phyloP scores from a whole-genome alignment of 2,329 filamentous ascomycete genomes.

The Neurospora sp. region DNA sequence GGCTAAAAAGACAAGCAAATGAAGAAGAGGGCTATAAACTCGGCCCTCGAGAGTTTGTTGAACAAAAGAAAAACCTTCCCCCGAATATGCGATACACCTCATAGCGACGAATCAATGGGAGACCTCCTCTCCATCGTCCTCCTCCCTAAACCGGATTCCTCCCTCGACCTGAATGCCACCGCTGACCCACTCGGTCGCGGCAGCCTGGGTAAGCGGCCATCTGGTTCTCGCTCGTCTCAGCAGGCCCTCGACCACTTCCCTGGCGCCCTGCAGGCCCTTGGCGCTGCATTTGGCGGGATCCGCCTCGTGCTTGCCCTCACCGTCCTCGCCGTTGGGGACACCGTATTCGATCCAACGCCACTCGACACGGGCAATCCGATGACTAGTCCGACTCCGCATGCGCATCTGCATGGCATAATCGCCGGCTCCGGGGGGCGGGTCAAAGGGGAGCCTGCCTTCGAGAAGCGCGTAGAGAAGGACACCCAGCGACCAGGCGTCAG shows the following conservation, averaged over 20 bases:
- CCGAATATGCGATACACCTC: not conserved
- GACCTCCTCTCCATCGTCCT: slow-evolving; percentile 46
- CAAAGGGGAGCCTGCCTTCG: slow-evolving; percentile 88
- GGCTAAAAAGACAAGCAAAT: not conserved
- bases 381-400: slow-evolving; percentile 72
- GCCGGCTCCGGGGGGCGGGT: slow-evolving; percentile 71
- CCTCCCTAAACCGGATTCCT: slow-evolving; percentile 49
- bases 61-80: not conserved
- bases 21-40: not conserved
- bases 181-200: slow-evolving; percentile 63
- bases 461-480: slow-evolving; percentile 88
- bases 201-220: slow-evolving; percentile 66
- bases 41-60: not conserved
- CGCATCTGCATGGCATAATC: slow-evolving; percentile 50
- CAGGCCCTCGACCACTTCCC: slow-evolving; percentile 72
- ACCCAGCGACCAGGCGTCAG: slow-evolving; percentile 90
- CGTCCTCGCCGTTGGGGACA: slow-evolving; percentile 42
- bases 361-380: slow-evolving; percentile 90
- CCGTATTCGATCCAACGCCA: slow-evolving; percentile 91
- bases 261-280: slow-evolving; percentile 61
- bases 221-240: slow-evolving; percentile 73
- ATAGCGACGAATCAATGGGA: slow-evolving; percentile 18
- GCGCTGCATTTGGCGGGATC: slow-evolving; percentile 50
- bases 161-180: slow-evolving; percentile 60
- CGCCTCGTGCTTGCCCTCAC: slow-evolving; percentile 70